Base-by-base conservation (phyloP, 495 filamentous ascomycete genomes). In the Xylaria telfairii region DNA sequence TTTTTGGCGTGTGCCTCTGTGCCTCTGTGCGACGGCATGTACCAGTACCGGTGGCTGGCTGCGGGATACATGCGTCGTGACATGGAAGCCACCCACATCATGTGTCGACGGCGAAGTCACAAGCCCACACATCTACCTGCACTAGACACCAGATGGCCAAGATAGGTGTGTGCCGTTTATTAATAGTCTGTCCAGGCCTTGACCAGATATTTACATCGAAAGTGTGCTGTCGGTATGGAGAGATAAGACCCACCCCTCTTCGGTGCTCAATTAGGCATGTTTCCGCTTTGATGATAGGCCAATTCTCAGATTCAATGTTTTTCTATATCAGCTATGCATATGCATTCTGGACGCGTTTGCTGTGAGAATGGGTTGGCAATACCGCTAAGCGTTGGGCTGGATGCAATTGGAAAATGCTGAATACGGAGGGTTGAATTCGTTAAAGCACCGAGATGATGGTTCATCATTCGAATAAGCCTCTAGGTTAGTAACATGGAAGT, bases 71-170 rank as follows among this genome's bases (percentile, higher is more conserved):
- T 61, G 44, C 17, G 19, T 66, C 65, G 32, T 49, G 60, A n/a
- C n/a, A n/a, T n/a, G n/a, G n/a, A 63, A 60, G 63, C 76, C 68
- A 73, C 49, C 57, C 71, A 63, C 60, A 69, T 62, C 65, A 69
- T 71, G 67, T 76, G 76, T 73, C 76, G 72, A 72, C 69, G 53
- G 76, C 63, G 56, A 72, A 76, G 74, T 78, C 76, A 78, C 74
- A 72, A 75, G 76, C 74, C 74, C 41, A 56, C 66, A 10, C 26
- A n/a, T 34, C 10, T 42, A 12, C 59, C 59, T 12, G 10, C 3
- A 13, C 53, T 32, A 63, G 37, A 28, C 67, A 63, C 46, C 44
- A 15, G 53, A 32, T 28, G n/a, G 28, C 34, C 17, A 56, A 64
- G 49, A 59, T 51, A 41, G 61, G 59, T 6, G 46, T 51, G 68